Base-by-base conservation (phyloP, 2,329 filamentous ascomycete species). In the Aspergillus sclerotialis region DNA sequence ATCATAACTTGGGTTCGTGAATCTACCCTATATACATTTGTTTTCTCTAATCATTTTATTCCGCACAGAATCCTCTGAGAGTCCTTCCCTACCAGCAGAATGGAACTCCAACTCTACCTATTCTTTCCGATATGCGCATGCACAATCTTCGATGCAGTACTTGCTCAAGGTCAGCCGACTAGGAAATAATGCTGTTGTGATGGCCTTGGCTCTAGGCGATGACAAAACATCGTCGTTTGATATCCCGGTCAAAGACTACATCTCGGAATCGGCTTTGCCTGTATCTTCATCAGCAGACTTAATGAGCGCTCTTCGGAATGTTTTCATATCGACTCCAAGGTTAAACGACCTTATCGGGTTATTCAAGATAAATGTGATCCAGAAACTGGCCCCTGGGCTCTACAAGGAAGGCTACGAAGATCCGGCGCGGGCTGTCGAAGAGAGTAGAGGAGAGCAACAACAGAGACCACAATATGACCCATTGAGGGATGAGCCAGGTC, bases 51-150 rank as follows among this genome's bases (percentile, higher is more conserved):
- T 28, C 15, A 12, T 21, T 14, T 18, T 23, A 40, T 11, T 37
- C 24, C 19, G 21, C 12, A 35, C 32, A 61, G 55, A 55, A 38
- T 45, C 52, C 24, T 46, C 57, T 30, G 48, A 56, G 26, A 45
- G 30, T 30, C 38, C 45, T 27, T 39, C 79, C 19, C 72, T 96
- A 2, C 85, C 87, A 0, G 38, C 73, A 11, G 75, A 79, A 63
- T 96, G 92, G 92, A 94, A 94, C 60, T 68, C 78, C 9, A 75
- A 76, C 41, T 78, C 80, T 10, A 68, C 70, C 30, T 82, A 86
- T 56, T 77, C 82, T 36, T 95, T 96, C 61, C 78, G 88, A 43
- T 96, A 96, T 65, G 78, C 79, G 3, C 89, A 95, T 60, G 70
- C 76, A 15, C 85, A 94, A 56, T 94, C 87, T 0, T 80, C 87